phyloP scores from a whole-genome alignment of 257 asterid species.

The Scutellaria minor region DNA sequence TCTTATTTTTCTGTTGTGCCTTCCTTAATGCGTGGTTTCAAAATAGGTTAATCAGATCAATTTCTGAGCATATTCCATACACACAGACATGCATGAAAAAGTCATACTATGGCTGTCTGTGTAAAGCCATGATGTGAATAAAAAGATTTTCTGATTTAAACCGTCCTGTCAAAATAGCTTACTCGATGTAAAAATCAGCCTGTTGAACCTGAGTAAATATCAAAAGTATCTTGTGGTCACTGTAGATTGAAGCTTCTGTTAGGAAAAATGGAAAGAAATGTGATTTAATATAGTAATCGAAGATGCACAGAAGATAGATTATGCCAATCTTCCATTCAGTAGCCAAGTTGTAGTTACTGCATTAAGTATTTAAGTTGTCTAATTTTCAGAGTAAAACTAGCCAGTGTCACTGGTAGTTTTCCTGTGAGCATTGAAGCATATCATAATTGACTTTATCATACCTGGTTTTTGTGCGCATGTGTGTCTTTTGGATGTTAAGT shows the following conservation, averaged over 20 bases:
- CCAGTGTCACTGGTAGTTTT: conserved; percentile 8
- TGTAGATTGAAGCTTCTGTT: conserved; percentile 1
- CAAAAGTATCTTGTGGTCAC: conserved; percentile 5
- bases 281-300: neutral
- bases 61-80: conserved; percentile 15
- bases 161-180: conserved; percentile 9
- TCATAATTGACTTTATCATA: neutral
- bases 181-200: conserved; percentile 8
- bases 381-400: neutral
- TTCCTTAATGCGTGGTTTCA: conserved; percentile 24
- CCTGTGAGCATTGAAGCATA: neutral
- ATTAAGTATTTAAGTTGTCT: neutral
- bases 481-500: neutral
- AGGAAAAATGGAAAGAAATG: conserved; percentile 22
- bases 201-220: neutral
- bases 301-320: neutral
- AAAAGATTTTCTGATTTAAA: conserved; percentile 24
- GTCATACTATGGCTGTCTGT: neutral
- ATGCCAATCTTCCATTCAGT: neutral
- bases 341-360: conserved; percentile 14
- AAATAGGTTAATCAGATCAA: conserved; percentile 23
- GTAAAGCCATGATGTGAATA: conserved; percentile 8
- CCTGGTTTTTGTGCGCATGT: neutral
- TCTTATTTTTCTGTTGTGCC: conserved; percentile 27
- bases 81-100: conserved; percentile 17